Evolutionary conservation across 495 filamentous ascomycete species (phyloP).

Genomic region (Trypethelium eluteriae): DNA sequence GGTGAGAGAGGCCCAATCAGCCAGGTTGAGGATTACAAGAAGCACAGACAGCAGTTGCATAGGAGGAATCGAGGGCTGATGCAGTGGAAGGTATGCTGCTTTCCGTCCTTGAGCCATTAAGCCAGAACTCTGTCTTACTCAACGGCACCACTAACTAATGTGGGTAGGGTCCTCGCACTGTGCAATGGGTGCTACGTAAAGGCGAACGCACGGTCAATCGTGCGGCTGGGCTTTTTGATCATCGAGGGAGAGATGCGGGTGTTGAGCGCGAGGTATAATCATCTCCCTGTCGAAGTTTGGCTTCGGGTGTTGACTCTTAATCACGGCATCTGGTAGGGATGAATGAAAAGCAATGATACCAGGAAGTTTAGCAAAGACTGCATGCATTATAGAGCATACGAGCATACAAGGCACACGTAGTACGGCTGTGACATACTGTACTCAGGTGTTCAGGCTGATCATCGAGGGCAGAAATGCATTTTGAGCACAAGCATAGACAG

Average conservation of each 20-base stretch:
- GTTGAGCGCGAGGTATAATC: conserved; percentile 41
- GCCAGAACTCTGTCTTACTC: no score
- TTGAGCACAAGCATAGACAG: no score
- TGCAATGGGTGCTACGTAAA: conserved; percentile 37
- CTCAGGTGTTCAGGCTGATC: no score
- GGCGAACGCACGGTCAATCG: conserved; percentile 33
- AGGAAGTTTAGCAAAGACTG: neutral
- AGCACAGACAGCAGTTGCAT: conserved; percentile 38
- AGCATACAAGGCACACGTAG: neutral
- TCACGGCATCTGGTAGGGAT: neutral
- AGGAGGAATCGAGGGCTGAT: conserved; percentile 40
- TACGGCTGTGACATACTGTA: no score
- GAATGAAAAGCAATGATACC: neutral
- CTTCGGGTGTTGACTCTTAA: neutral
- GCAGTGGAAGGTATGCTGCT: conserved; percentile 39
- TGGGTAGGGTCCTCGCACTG: conserved; percentile 34
- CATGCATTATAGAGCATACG: neutral
- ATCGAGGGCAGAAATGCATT: no score
- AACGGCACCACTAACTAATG: no score
- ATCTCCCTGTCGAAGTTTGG: neutral
- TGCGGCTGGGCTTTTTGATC: conserved; percentile 33
- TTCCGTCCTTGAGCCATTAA: no score
- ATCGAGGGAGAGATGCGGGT: conserved; percentile 35
- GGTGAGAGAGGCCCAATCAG: conserved; percentile 39
- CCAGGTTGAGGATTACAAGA: conserved; percentile 38